phyloP scores from a whole-genome alignment of 768 basidiomycete species.

The Boletus speciosus region DNA sequence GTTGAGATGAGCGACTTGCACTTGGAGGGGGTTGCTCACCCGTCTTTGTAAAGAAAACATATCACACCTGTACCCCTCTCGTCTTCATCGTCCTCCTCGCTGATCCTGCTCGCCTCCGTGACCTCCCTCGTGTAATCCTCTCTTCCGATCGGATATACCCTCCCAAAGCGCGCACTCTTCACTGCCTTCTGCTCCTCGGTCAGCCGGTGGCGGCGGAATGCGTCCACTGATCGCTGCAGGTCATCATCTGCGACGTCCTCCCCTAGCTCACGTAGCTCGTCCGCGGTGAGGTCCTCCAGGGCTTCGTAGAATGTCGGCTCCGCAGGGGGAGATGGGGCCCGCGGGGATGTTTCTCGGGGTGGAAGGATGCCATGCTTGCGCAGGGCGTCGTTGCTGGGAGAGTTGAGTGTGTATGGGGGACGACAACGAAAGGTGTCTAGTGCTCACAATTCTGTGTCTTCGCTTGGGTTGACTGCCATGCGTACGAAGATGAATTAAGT shows the following conservation, averaged over 20 bases:
- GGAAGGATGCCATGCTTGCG: slow-evolving; percentile 91
- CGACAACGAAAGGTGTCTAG: neutral
- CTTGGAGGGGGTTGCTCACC: slow-evolving; percentile 48
- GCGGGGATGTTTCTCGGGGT: slow-evolving; percentile 62
- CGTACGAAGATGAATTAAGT: neutral
- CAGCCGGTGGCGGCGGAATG: slow-evolving; percentile 61
- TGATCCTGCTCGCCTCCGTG: slow-evolving; percentile 81
- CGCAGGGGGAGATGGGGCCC: slow-evolving; percentile 77
- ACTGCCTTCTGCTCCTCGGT: slow-evolving; percentile 57
- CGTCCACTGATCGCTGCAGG: slow-evolving; percentile 66
- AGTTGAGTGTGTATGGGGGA: neutral
- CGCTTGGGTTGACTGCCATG: slow-evolving; percentile 74
- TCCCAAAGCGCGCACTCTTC: slow-evolving; percentile 70
- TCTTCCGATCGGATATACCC: slow-evolving; percentile 82
- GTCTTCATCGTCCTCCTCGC: slow-evolving; percentile 61
- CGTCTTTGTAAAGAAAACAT: slow-evolving; percentile 93
- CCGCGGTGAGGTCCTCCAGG: slow-evolving; percentile 57
- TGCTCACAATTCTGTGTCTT: slow-evolving; percentile 95
- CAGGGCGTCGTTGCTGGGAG: slow-evolving; percentile 84
- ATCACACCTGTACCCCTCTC: slow-evolving; percentile 86
- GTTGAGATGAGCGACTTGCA: neutral
- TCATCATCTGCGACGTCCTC: slow-evolving; percentile 79
- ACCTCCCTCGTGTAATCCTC: slow-evolving; percentile 95
- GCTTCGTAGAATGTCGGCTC: slow-evolving; percentile 68
- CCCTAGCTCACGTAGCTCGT: slow-evolving; percentile 63